These are phyloP conservation scores for Achaetomium macrosporum DNA, from an alignment of 2,329 filamentous ascomycete genomes.

Conservation along the genomic window DNA sequence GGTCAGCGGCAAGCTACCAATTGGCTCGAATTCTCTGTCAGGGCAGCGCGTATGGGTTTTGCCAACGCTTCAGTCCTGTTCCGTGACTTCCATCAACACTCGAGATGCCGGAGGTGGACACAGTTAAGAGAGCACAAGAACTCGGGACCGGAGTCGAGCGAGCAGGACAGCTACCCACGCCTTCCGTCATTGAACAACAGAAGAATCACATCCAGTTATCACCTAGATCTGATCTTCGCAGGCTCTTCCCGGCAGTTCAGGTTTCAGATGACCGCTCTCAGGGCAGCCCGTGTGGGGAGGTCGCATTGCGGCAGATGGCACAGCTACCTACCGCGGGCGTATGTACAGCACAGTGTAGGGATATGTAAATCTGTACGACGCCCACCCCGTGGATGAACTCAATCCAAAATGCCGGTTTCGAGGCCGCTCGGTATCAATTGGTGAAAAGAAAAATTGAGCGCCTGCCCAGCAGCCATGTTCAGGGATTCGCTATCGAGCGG, in stretches of 20 bases:
- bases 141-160: too few relatives aligned
- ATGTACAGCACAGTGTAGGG: not conserved
- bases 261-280: conserved; percentile 4
- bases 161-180: conserved; percentile 1
- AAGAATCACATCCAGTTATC: not conserved
- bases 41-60: too few relatives aligned
- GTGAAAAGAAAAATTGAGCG: not conserved
- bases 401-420: conserved; percentile 6
- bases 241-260: not conserved
- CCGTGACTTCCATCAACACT: too few relatives aligned
- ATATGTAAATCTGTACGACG: not conserved
- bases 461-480: too few relatives aligned
- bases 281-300: conserved; percentile 5
- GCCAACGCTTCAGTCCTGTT: too few relatives aligned
- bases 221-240: not conserved
- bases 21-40: too few relatives aligned
- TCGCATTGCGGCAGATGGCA: not conserved
- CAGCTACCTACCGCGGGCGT: not conserved
- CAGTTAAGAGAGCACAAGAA: too few relatives aligned
- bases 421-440: conserved; percentile 2
- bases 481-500: too few relatives aligned
- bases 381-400: not conserved
- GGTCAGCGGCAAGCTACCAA: too few relatives aligned
- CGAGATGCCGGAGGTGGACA: too few relatives aligned
- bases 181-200: too few relatives aligned